phyloP scores from a whole-genome alignment of 257 asterid genomes.

The Rauvolfia tetraphylla region DNA sequence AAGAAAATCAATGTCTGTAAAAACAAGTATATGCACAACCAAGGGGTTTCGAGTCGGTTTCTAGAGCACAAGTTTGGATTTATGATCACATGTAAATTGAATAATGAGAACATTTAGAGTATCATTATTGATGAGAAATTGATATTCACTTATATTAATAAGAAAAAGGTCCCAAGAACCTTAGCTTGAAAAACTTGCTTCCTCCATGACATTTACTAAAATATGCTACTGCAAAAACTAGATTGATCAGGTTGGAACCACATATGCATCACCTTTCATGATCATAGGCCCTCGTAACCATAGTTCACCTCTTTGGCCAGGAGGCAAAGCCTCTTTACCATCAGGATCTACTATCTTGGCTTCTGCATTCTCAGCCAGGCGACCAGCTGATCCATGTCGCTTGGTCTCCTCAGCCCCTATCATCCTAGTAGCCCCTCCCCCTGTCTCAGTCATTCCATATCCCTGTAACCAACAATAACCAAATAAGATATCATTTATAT shows the following conservation, averaged over 20 bases:
- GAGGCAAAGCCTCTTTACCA: constrained; percentile 61
- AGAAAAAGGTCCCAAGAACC: too few species aligned
- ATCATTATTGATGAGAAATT: not conserved
- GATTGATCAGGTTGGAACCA: not conserved
- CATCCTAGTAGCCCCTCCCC: constrained; percentile 61
- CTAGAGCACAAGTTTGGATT: not conserved
- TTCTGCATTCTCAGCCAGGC: constrained; percentile 52
- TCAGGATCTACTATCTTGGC: constrained; percentile 84
- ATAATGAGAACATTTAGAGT: not conserved
- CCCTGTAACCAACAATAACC: constrained; percentile 44
- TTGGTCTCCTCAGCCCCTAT: constrained; percentile 53
- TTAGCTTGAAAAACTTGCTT: not conserved
- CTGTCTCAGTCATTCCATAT: constrained; percentile 81
- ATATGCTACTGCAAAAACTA: too few species aligned
- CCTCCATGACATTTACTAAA: too few species aligned
- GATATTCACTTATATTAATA: not conserved
- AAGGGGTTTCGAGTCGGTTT: not conserved
- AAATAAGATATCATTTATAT: not conserved
- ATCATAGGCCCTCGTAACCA: constrained; percentile 80
- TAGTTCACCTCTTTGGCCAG: constrained; percentile 69
- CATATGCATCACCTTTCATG: constrained; percentile 62
- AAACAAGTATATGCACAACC: not conserved
- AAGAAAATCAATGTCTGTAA: not conserved
- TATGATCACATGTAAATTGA: not conserved
- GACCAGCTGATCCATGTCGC: constrained; percentile 72